phyloP scores from a whole-genome alignment of 73 alveolate species.

The Paramecium octaurelia region DNA sequence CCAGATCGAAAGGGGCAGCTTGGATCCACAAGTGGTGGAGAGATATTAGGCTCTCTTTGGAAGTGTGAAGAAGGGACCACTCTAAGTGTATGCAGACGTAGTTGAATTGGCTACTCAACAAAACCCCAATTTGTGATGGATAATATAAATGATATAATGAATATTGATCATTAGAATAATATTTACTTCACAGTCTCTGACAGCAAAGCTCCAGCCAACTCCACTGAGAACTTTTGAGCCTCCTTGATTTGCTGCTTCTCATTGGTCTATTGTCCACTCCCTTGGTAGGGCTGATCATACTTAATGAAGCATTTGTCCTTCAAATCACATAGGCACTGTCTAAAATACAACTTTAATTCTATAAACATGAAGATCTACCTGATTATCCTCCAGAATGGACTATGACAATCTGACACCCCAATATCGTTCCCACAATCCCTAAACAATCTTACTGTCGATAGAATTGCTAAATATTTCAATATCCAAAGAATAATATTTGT shows the following conservation, averaged over 20 bases:
- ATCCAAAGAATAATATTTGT: not conserved
- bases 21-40: not conserved
- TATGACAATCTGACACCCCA: conserved; percentile 14
- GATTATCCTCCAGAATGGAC: not conserved
- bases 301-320: conserved; percentile 7
- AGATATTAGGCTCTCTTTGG: not conserved
- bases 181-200: not conserved
- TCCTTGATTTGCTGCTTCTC: not conserved
- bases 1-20: not conserved
- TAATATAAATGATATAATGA: not conserved
- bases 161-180: not conserved
- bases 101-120: not conserved
- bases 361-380: not conserved
- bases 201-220: not conserved
- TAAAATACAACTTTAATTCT: not conserved
- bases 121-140: conserved; percentile 1
- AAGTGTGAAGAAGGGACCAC: conserved; percentile 13
- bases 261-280: not conserved
- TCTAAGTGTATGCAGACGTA: not conserved
- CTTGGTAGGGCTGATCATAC: not conserved
- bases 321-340: not conserved
- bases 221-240: not conserved
- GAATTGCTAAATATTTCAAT: conserved; percentile 26
- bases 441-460: not conserved
- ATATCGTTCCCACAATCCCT: not conserved